Conservation (phyloP, 345 rosid species). For the Gossypium australe region DNA sequence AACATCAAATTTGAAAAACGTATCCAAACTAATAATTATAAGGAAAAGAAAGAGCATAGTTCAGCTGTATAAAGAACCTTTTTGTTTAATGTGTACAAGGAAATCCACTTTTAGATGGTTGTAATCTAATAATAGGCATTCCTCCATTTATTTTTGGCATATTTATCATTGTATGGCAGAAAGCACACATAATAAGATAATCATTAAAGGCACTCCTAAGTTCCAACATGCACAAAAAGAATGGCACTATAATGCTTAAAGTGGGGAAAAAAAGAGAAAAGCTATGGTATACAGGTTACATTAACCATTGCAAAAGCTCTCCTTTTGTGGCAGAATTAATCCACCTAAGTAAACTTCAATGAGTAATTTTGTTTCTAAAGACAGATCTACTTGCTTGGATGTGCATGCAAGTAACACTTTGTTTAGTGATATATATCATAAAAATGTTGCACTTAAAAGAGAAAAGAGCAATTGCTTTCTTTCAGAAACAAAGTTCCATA, state of each 20-base stretch:
- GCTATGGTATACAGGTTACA: neutral
- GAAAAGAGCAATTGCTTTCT: neutral
- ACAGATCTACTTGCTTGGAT: conserved; percentile 4
- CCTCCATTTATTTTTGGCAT: neutral
- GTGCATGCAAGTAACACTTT: neutral
- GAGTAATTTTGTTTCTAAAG: neutral
- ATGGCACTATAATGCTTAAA: too few species aligned
- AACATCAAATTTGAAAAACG: neutral
- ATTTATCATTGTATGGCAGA: neutral
- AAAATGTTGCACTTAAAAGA: neutral
- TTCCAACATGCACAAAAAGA: too few species aligned
- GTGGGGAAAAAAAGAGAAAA: neutral
- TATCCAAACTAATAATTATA: neutral
- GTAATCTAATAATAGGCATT: neutral
- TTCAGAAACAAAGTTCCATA: neutral
- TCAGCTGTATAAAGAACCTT: neutral
- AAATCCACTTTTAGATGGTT: neutral
- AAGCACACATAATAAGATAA: neutral
- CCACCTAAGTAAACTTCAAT: neutral
- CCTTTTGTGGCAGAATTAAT: neutral
- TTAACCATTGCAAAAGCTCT: neutral
- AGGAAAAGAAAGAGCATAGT: neutral
- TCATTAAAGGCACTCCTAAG: too few species aligned
- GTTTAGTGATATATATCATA: neutral
- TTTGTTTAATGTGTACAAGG: neutral